phyloP scores from a whole-genome alignment of 345 rosid genomes.

The Hevea brasiliensis region DNA sequence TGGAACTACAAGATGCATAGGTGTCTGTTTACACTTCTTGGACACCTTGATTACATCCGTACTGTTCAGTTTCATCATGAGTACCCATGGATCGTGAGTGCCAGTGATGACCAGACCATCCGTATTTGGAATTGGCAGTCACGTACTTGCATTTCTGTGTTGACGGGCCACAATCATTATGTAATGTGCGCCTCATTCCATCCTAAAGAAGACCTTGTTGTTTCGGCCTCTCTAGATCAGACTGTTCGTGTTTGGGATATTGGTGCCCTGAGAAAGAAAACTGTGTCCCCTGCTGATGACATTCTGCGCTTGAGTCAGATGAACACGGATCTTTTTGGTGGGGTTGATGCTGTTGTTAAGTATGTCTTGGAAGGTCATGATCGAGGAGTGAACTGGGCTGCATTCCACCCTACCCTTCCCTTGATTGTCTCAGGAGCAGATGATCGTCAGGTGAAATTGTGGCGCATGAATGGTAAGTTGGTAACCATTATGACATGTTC shows the following conservation, averaged over 20 bases:
- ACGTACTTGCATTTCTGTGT: constrained; percentile 85
- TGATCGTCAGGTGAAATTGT: constrained; percentile 94
- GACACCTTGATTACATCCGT: constrained; percentile 95
- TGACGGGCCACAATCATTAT: constrained; percentile 98
- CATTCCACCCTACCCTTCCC: constrained; percentile 94
- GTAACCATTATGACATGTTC: background rate
- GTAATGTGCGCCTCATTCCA: constrained; percentile 99
- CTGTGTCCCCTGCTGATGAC: constrained; percentile 92
- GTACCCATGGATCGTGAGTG: constrained; percentile 97
- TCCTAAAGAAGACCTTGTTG: constrained; percentile 95
- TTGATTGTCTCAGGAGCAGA: constrained; percentile 97
- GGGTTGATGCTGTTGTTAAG: constrained; percentile 91
- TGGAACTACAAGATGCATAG: constrained; percentile 94
- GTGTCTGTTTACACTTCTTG: constrained; percentile 92
- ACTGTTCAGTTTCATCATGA: constrained; percentile 98
- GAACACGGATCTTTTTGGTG: constrained; percentile 93
- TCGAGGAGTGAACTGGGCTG: constrained; percentile 98
- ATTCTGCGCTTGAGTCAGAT: constrained; percentile 80
- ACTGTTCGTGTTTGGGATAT: constrained; percentile 99
- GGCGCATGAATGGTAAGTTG: constrained; percentile 93
- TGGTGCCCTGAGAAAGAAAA: constrained; percentile 80
- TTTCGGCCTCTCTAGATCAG: constrained; percentile 94
- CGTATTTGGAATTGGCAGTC: constrained; percentile 99
- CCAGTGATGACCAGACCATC: constrained; percentile 97
- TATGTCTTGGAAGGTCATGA: constrained; percentile 98